A percentile compares a stretch with the other conserved stretches of the same genome.
phyloP scores from a whole-genome alignment of 2,329 filamentous ascomycete species.

The Aspergillus intermedius region DNA sequence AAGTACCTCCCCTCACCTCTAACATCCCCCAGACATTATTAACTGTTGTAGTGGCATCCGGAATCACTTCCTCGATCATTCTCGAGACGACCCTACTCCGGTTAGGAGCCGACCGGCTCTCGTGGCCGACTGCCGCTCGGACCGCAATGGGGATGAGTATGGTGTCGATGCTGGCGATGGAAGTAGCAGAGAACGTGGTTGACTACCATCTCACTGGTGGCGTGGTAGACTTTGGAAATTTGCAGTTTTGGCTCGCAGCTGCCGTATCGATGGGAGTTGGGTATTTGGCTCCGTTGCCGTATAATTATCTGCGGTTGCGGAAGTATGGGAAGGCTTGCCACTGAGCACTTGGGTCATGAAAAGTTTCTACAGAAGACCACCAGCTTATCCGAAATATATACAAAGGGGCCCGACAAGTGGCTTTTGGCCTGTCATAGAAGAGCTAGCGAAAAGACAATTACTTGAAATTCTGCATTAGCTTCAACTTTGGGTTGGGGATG shows the following conservation, averaged over 20 bases:
- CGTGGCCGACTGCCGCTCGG: constrained; percentile 42
- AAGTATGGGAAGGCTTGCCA: constrained; percentile 41
- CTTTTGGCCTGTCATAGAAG: too few relatives aligned
- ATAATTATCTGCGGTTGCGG: constrained; percentile 46
- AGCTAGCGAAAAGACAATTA: too few relatives aligned
- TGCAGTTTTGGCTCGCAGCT: constrained; percentile 49
- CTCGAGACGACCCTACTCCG: constrained; percentile 49
- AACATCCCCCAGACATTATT: too few relatives aligned
- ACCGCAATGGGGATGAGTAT: constrained; percentile 55
- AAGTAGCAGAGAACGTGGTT: constrained; percentile 49
- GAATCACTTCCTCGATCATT: constrained; percentile 47
- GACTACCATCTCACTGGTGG: constrained; percentile 53
- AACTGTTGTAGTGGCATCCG: constrained; percentile 42
- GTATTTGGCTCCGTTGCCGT: constrained; percentile 46
- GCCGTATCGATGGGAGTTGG: constrained; percentile 18
- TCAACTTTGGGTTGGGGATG: too few relatives aligned
- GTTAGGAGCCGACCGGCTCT: constrained; percentile 42
- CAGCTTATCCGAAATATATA: too few relatives aligned
- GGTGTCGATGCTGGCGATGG: constrained; percentile 56
- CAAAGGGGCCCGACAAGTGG: too few relatives aligned
- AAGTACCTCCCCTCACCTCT: constrained; percentile 28
- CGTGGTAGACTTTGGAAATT: constrained; percentile 40
- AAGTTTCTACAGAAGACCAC: too few relatives aligned
- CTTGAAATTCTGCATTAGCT: too few relatives aligned
- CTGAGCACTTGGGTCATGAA: constrained; percentile 2